These are phyloP conservation scores for Pichia sp. DNA, from an alignment of 1,139 yeast species.

Conservation along the genomic window DNA sequence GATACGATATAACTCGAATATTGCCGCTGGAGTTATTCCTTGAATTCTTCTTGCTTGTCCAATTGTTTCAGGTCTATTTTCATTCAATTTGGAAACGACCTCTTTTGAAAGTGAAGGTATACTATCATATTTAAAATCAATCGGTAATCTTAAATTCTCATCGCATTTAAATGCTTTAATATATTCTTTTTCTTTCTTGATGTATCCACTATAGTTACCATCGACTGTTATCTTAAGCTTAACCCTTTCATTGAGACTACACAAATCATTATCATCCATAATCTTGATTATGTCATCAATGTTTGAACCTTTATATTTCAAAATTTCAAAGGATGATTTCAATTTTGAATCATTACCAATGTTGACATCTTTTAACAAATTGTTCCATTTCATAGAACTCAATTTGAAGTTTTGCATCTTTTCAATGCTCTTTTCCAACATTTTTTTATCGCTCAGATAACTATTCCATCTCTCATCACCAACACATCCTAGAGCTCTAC, in stretches of 20 bases:
- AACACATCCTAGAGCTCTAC: conserved; percentile 62
- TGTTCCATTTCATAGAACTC: conserved; percentile 58
- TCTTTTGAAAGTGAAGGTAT: conserved; percentile 59
- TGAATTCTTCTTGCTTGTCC: conserved; percentile 94
- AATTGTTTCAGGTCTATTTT: conserved; percentile 76
- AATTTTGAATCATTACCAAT: conserved; percentile 33
- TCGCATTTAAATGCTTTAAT: conserved; percentile 77
- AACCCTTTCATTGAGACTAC: conserved; percentile 42
- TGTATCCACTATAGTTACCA: conserved; percentile 77
- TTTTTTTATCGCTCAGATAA: conserved; percentile 37
- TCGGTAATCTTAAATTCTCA: conserved; percentile 63
- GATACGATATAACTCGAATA: conserved; percentile 53
- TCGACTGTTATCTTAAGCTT: conserved; percentile 62
- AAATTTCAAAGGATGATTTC: conserved; percentile 48
- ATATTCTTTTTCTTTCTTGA: conserved; percentile 62
- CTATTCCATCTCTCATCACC: conserved; percentile 47
- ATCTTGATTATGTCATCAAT: conserved; percentile 30
- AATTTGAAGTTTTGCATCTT: conserved; percentile 38
- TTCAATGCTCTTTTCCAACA: conserved; percentile 37
- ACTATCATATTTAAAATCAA: conserved; percentile 48
- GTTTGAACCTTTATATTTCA: conserved; percentile 33
- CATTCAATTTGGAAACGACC: conserved; percentile 60
- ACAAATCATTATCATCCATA: conserved; percentile 19
- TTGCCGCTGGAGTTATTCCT: conserved; percentile 86
- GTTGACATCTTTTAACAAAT: conserved; percentile 25